phyloP scores from a whole-genome alignment of 2,329 filamentous ascomycete species.

The Trichoderma koningii region DNA sequence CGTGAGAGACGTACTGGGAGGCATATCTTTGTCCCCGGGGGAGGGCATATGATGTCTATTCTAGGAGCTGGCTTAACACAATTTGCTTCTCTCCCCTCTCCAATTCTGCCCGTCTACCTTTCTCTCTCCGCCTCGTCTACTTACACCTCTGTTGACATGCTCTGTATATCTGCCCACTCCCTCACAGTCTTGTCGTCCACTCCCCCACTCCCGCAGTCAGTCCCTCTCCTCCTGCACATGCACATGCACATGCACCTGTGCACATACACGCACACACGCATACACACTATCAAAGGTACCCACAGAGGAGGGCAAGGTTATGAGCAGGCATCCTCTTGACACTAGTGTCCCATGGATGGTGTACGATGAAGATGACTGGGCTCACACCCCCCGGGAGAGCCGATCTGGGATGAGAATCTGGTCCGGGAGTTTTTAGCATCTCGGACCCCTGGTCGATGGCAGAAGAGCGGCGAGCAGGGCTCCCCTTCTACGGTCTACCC shows the following conservation, averaged over 20 bases:
- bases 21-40: no score
- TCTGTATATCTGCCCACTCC: no score
- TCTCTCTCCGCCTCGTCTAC: no score
- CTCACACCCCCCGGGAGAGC: constrained; percentile 18
- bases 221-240: constrained; percentile 26
- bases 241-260: constrained; percentile 29
- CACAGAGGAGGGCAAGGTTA: constrained; percentile 22
- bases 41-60: constrained; percentile 23
- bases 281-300: constrained; percentile 23
- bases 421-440: constrained; percentile 15
- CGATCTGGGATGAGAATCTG: constrained; percentile 28
- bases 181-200: not conserved
- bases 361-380: constrained; percentile 19
- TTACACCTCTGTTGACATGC: no score
- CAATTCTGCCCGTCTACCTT: no score
- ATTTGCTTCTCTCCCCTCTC: not conserved
- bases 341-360: constrained; percentile 26
- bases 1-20: constrained; percentile 21
- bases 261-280: constrained; percentile 28
- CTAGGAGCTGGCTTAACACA: constrained; percentile 23
- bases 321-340: constrained; percentile 24
- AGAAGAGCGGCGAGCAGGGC: constrained; percentile 11
- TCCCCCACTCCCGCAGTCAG: not conserved
- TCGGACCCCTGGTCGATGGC: constrained; percentile 3
- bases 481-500: not conserved